Percentiles rank a stretch among this genome's conserved stretches.
These are phyloP conservation scores for Diplotaxis tenuifolia DNA, from an alignment of 345 rosid species.

Conservation along the genomic window DNA sequence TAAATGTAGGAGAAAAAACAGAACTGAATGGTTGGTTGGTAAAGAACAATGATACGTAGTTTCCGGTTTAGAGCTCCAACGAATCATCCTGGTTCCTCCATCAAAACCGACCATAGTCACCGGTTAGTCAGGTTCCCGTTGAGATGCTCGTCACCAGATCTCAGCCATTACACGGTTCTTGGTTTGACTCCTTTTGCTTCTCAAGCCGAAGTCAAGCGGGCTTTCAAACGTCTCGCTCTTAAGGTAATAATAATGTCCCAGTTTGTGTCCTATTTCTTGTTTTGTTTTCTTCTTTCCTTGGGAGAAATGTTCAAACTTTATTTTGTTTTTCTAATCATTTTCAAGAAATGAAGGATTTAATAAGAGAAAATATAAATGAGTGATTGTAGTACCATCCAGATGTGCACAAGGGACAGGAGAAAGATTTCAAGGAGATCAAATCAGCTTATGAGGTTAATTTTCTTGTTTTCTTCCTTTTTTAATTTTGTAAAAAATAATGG, in stretches of 20 bases:
- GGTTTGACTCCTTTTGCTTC: constrained; percentile 37
- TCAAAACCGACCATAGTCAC: neutral
- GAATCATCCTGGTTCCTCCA: constrained; percentile 15
- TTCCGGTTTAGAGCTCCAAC: constrained; percentile 27
- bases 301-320: neutral
- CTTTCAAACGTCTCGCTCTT: constrained; percentile 40
- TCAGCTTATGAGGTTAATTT: constrained; percentile 39
- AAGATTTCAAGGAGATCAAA: constrained; percentile 35
- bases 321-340: neutral
- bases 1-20: neutral
- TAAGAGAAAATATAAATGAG: neutral
- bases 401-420: constrained; percentile 36
- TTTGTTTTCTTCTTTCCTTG: neutral
- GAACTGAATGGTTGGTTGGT: constrained; percentile 10
- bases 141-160: constrained; percentile 16
- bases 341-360: neutral
- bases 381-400: constrained; percentile 38
- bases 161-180: constrained; percentile 32
- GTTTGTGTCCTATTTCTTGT: neutral
- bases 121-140: constrained; percentile 13
- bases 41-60: constrained; percentile 32
- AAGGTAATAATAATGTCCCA: constrained; percentile 5
- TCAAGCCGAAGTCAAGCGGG: constrained; percentile 34
- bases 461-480: neutral
- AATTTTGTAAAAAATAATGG: neutral